Base-by-base conservation (phyloP, 768 basidiomycete species). In the Ramaria rubella region DNA sequence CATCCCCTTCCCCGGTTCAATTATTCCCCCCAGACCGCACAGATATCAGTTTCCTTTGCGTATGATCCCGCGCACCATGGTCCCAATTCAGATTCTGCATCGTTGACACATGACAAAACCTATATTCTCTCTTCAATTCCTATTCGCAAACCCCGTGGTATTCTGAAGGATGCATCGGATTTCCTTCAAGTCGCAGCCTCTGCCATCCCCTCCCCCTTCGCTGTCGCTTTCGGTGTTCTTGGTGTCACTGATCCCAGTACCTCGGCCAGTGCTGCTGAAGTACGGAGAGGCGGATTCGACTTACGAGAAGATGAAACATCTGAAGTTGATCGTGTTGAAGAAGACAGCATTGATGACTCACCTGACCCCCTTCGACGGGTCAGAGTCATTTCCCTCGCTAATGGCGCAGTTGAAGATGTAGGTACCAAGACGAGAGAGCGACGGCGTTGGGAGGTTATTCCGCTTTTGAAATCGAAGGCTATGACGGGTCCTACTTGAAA, bases 331-430 rank as follows among this genome's bases (percentile, higher is more conserved):
- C 77, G 84, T 23, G 82, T 81, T 5, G 87, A 87, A 67, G 90
- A 90, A 57, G 83, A 79, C 2, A 88, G 90, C 66, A 80, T 83
- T 14, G 90, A 93, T 63, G 85, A 92, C 65, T 83, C 86, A 14
- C 72, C 72, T 4, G 84, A 86, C 43, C 64, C 66, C 38, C 70
- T 73, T 14, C 75, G 90, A 61, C 71, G 72, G 42, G 79, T 88
- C 21, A 73, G 80, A 54, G 75, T 86, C 52, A 63, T 86, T 31
- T 70, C 74, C 11, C 69, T 85, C 52, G 64, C 75, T 29, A 72
- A 76, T 38, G 75, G 81, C 55, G 68, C 69, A 46, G 57, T 65
- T 57, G 55, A 58, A 26, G 55, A 64, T 33, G 65, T 71, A 50
- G 68, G 72, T 55, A 51, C 65, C 33, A 70, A 66, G 57, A 71